Percentiles rank a stretch among this genome's conserved stretches.
Conservation (phyloP, 352 stramenopile species). For the Pythium phragmiticola region DNA sequence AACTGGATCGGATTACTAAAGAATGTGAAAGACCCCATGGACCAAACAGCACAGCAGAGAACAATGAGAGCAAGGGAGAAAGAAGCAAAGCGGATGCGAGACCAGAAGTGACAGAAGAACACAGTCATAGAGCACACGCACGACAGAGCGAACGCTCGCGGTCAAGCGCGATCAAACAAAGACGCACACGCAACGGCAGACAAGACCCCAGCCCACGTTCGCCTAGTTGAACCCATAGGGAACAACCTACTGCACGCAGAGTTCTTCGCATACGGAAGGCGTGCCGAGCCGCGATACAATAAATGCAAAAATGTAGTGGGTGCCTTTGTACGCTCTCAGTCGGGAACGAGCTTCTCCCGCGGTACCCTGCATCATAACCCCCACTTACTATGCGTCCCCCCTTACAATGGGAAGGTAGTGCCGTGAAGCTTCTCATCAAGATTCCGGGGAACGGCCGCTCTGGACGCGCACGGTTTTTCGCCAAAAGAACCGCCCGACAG, state of each 20-base stretch:
- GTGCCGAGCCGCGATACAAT: neutral
- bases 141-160: neutral
- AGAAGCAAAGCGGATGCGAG: conserved; percentile 19
- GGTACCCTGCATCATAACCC: conserved; percentile 40
- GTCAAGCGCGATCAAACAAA: neutral
- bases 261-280: neutral
- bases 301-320: conserved; percentile 43
- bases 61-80: conserved; percentile 26
- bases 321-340: conserved; percentile 60
- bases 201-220: neutral
- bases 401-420: conserved; percentile 86
- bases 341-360: conserved; percentile 53
- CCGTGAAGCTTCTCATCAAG: conserved; percentile 76
- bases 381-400: conserved; percentile 46
- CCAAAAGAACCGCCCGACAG: conserved; percentile 63
- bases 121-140: neutral
- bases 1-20: conserved; percentile 89
- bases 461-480: conserved; percentile 37
- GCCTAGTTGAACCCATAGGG: neutral
- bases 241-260: too few relatives aligned
- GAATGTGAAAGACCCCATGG: conserved; percentile 35
- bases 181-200: neutral
- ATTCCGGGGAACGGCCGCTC: conserved; percentile 56
- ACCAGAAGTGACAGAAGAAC: neutral
- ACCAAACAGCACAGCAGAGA: conserved; percentile 14